Percentiles rank a stretch among this genome's conserved stretches.
phyloP scores from a whole-genome alignment of 768 basidiomycete species.

The Mrakia frigida region DNA sequence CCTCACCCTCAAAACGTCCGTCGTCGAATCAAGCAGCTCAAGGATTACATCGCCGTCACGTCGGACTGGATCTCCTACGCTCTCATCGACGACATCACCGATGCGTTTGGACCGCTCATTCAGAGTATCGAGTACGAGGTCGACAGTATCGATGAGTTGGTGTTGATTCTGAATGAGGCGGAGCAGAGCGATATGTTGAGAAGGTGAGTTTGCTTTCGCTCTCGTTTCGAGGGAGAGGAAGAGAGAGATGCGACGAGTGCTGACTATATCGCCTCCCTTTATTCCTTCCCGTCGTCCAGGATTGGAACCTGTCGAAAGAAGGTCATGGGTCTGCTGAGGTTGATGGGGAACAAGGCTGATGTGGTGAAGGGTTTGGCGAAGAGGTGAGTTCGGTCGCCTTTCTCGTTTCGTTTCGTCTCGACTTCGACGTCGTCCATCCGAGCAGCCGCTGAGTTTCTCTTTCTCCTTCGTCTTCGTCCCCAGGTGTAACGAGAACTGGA shows the following conservation, averaged over 20 bases:
- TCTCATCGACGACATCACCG: slow-evolving; percentile 98
- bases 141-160: slow-evolving; percentile 96
- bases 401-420: neutral
- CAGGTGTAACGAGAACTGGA: slow-evolving; percentile 46
- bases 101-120: slow-evolving; percentile 96
- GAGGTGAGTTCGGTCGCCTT: slow-evolving; percentile 36
- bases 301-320: slow-evolving; percentile 99
- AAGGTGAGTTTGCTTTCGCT: slow-evolving; percentile 45
- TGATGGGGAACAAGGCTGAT: slow-evolving; percentile 99
- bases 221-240: neutral
- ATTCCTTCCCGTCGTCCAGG: slow-evolving; percentile 43
- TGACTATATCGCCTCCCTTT: neutral
- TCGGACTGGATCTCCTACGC: slow-evolving; percentile 99
- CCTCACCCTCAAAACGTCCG: slow-evolving; percentile 98
- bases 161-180: slow-evolving; percentile 88
- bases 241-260: neutral
- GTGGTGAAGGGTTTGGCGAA: slow-evolving; percentile 98
- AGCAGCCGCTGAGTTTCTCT: neutral
- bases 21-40: slow-evolving; percentile 94
- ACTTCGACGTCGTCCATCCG: too few relatives aligned
- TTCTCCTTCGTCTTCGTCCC: neutral
- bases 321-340: slow-evolving; percentile 90
- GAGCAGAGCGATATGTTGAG: slow-evolving; percentile 98
- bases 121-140: slow-evolving; percentile 99
- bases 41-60: slow-evolving; percentile 97